These are phyloP conservation scores for Dendrobium officinale DNA, from an alignment of 106 monocot species.

Conservation along the genomic window DNA sequence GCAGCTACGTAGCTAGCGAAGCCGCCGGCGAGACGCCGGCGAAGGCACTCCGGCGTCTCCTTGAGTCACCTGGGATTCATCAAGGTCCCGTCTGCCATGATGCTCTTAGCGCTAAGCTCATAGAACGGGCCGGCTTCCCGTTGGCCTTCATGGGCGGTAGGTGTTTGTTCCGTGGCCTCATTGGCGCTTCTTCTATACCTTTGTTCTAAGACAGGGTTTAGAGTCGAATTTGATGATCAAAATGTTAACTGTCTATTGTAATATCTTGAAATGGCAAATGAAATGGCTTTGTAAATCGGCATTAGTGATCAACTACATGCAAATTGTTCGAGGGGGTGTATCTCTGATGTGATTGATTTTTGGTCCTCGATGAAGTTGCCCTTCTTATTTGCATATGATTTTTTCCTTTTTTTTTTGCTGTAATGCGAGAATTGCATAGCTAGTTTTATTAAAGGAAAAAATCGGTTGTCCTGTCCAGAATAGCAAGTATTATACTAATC, in stretches of 20 bases:
- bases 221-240: not conserved
- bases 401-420: not conserved
- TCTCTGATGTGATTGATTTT: not conserved
- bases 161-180: slow-evolving; percentile 36
- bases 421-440: not conserved
- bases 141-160: slow-evolving; percentile 88
- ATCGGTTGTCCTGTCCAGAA: not conserved
- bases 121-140: slow-evolving; percentile 70
- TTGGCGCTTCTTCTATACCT: not conserved
- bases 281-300: not conserved
- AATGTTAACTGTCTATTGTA: not conserved
- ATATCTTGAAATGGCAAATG: not conserved
- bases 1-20: not conserved
- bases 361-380: not conserved
- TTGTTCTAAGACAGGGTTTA: not conserved
- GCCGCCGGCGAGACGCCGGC: slow-evolving; percentile 31
- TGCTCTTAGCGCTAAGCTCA: slow-evolving; percentile 84
- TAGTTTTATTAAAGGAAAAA: not conserved
- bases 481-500: not conserved
- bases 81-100: slow-evolving; percentile 92
- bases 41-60: slow-evolving; percentile 52
- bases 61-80: slow-evolving; percentile 72
- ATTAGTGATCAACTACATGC: not conserved
- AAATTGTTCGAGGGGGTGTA: not conserved
- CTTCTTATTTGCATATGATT: not conserved